These are phyloP conservation scores for Vaucheria bursata DNA, from an alignment of 352 stramenopile genomes.

Conservation along the genomic window DNA sequence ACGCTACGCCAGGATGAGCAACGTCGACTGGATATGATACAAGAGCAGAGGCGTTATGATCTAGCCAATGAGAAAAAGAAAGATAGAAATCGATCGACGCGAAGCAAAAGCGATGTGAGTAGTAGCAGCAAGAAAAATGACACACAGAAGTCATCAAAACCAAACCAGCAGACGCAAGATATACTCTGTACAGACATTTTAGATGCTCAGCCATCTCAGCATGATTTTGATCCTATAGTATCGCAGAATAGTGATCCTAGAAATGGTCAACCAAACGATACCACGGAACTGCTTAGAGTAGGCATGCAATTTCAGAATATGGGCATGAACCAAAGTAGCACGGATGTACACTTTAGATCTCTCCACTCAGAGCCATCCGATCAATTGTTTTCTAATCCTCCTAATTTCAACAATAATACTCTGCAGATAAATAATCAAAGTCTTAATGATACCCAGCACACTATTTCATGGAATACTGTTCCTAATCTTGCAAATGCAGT, in stretches of 20 bases:
- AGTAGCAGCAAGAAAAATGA: neutral
- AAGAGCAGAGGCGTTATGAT: constrained; percentile 1
- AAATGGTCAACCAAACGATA: neutral
- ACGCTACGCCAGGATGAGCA: constrained; percentile 25
- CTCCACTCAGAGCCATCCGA: too few relatives aligned
- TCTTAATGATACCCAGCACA: too few relatives aligned
- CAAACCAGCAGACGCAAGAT: neutral
- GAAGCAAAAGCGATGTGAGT: constrained; percentile 2
- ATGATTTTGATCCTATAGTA: too few relatives aligned
- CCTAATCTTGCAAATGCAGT: too few relatives aligned
- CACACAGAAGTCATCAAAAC: neutral
- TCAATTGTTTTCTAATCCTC: too few relatives aligned
- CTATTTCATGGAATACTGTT: too few relatives aligned
- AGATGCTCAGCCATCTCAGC: neutral
- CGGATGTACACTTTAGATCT: too few relatives aligned
- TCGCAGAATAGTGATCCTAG: too few relatives aligned
- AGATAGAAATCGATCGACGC: constrained; percentile 1
- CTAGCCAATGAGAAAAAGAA: neutral
- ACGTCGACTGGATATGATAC: constrained; percentile 19
- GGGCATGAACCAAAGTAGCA: neutral
- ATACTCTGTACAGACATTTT: constrained; percentile 10
- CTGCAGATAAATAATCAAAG: too few relatives aligned
- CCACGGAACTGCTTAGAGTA: constrained; percentile 10
- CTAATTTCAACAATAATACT: too few relatives aligned
- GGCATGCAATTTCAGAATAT: constrained; percentile 27